Conservation (phyloP, 2,329 filamentous ascomycete species). For the Trichoderma guizhouense region DNA sequence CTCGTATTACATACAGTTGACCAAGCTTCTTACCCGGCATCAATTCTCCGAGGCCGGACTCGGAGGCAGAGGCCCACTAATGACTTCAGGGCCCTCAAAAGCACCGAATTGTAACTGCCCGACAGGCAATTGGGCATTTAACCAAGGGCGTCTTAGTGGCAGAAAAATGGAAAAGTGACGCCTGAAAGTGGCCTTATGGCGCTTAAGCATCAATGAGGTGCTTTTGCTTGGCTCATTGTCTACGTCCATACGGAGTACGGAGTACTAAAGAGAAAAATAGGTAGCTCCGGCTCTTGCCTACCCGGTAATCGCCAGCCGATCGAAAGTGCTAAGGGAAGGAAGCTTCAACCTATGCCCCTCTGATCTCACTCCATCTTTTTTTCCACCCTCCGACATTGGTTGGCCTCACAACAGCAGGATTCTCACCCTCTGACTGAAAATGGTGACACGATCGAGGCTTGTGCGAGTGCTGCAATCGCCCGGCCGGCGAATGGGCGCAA, state of each 20-base stretch:
- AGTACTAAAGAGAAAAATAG: neutral
- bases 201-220: neutral
- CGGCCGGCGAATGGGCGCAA: conserved; percentile 8
- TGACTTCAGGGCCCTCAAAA: neutral
- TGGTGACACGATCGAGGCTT: conserved; percentile 23
- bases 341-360: conserved; percentile 7
- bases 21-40: neutral
- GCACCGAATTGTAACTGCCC: neutral
- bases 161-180: neutral
- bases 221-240: neutral
- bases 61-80: conserved; percentile 12
- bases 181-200: neutral
- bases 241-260: neutral
- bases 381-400: neutral
- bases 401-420: neutral
- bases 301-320: conserved; percentile 1
- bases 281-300: neutral
- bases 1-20: neutral
- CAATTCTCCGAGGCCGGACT: conserved; percentile 6
- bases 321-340: neutral
- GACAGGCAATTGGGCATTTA: neutral
- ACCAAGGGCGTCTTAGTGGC: neutral
- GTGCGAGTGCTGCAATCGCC: conserved; percentile 21
- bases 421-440: neutral
- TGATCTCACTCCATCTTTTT: neutral